Conservation (phyloP, 768 basidiomycete genomes). For the Wakefieldia striispora region DNA sequence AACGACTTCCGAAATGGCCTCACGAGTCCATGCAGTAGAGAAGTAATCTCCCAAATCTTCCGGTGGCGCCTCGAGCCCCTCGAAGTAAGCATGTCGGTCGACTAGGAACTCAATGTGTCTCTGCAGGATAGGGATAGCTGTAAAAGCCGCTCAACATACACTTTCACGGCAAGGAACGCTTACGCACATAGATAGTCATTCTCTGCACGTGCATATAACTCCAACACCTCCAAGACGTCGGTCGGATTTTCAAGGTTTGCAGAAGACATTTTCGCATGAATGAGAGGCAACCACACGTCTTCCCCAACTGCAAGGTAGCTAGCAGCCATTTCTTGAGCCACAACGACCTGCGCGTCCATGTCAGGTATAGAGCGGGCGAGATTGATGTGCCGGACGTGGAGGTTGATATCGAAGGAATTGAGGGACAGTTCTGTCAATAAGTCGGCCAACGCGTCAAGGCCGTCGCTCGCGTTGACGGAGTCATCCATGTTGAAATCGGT, state of each 20-base stretch:
- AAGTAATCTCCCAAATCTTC: slow-evolving; percentile 58
- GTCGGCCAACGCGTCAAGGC: slow-evolving; percentile 62
- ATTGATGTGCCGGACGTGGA: slow-evolving; percentile 67
- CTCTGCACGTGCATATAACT: slow-evolving; percentile 64
- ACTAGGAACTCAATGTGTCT: slow-evolving; percentile 64
- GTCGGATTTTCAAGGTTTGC: slow-evolving; percentile 51
- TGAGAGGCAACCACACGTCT: slow-evolving; percentile 72
- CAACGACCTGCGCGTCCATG: slow-evolving; percentile 55
- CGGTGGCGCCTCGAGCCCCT: slow-evolving; percentile 39
- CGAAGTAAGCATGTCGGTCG: slow-evolving; percentile 36
- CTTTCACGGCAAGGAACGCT: slow-evolving; percentile 1
- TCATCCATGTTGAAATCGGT: slow-evolving; percentile 46
- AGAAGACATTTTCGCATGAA: slow-evolving; percentile 50
- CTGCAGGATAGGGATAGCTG: slow-evolving; percentile 75
- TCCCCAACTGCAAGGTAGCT: slow-evolving; percentile 63
- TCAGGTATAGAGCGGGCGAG: slow-evolving; percentile 51
- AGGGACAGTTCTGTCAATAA: slow-evolving; percentile 57
- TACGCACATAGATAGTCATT: slow-evolving; percentile 77
- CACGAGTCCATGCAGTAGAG: slow-evolving; percentile 58
- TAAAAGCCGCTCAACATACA: slow-evolving; percentile 18
- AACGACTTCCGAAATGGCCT: slow-evolving; percentile 52
- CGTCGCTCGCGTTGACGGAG: slow-evolving; percentile 32
- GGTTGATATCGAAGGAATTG: slow-evolving; percentile 56
- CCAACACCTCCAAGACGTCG: slow-evolving; percentile 54
- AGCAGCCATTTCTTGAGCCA: slow-evolving; percentile 66